Percentiles rank a stretch among this genome's conserved stretches.
These are phyloP conservation scores for Coffea canephora DNA, from an alignment of 257 asterid species.

Conservation along the genomic window DNA sequence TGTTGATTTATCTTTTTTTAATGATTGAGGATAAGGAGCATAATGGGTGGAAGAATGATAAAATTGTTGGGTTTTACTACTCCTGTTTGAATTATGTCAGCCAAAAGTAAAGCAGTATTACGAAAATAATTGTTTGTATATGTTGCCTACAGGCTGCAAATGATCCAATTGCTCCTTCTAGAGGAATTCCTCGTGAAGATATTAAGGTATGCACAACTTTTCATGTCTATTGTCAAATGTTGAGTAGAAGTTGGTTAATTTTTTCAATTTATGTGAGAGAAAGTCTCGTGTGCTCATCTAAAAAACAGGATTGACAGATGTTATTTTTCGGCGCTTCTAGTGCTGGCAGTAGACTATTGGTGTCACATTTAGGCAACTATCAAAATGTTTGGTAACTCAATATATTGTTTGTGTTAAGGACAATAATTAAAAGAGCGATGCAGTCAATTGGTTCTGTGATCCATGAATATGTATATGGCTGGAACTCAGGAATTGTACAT, in stretches of 20 bases:
- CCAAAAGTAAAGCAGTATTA: background rate
- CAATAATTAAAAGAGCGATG: no score
- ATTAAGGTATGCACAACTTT: constrained; percentile 51
- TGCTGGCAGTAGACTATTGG: background rate
- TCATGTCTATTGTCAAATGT: constrained; percentile 4
- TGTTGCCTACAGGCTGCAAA: constrained; percentile 77
- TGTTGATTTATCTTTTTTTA: background rate
- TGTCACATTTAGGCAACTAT: background rate
- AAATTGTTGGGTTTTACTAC: background rate
- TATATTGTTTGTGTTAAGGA: background rate
- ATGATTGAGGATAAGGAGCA: background rate
- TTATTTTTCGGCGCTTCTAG: no score
- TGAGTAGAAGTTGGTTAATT: background rate
- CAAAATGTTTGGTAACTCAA: background rate
- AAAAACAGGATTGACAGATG: no score
- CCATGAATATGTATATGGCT: background rate
- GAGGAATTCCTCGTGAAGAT: constrained; percentile 92
- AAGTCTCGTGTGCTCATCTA: no score
- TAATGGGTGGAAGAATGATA: background rate
- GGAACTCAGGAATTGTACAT: background rate
- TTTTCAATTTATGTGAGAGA: no score
- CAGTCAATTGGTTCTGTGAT: background rate
- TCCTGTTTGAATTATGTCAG: constrained; percentile 5
- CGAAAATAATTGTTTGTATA: background rate
- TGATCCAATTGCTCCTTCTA: constrained; percentile 94